Conservation (phyloP, 1,284 basidiomycete species). For the Ustilago esculenta region DNA sequence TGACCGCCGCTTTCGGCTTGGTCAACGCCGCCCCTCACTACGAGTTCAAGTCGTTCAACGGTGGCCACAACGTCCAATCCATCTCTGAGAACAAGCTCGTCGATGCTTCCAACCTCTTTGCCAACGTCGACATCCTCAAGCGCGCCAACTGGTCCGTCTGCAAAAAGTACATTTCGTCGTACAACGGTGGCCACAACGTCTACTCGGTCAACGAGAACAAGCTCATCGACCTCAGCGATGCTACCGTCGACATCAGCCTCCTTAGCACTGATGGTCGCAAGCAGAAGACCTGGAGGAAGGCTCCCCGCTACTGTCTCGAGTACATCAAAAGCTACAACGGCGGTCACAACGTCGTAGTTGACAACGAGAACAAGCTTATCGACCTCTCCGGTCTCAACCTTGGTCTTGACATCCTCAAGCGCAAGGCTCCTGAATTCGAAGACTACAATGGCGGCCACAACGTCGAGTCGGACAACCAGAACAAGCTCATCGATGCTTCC, state of each 20-base stretch:
- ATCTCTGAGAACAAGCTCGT: slow-evolving; percentile 42
- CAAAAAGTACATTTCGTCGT: slow-evolving; percentile 46
- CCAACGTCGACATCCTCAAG: slow-evolving; percentile 37
- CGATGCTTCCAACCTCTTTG: slow-evolving; percentile 24
- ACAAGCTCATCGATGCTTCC: slow-evolving; percentile 29
- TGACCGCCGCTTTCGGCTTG: slow-evolving; percentile 43
- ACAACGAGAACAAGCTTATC: slow-evolving; percentile 50
- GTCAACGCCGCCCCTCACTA: slow-evolving; percentile 44
- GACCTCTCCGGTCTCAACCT: slow-evolving; percentile 34
- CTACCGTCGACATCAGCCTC: slow-evolving; percentile 38
- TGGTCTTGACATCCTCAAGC: slow-evolving; percentile 27
- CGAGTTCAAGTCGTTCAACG: slow-evolving; percentile 34
- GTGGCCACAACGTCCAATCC: slow-evolving; percentile 38
- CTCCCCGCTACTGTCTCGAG: slow-evolving; percentile 32
- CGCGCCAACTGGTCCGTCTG: slow-evolving; percentile 35
- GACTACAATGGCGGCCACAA: slow-evolving; percentile 37
- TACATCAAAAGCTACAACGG: slow-evolving; percentile 52
- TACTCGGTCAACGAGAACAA: slow-evolving; percentile 51
- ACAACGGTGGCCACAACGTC: slow-evolving; percentile 53
- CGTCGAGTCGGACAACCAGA: slow-evolving; percentile 28
- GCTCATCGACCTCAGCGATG: slow-evolving; percentile 40
- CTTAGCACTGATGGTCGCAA: slow-evolving; percentile 32
- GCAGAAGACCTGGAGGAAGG: slow-evolving; percentile 27
- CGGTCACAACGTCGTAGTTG: slow-evolving; percentile 42
- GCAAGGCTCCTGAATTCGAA: slow-evolving; percentile 21